These are phyloP conservation scores for Solanum chacoense DNA, from an alignment of 305 asterid species.

Conservation along the genomic window DNA sequence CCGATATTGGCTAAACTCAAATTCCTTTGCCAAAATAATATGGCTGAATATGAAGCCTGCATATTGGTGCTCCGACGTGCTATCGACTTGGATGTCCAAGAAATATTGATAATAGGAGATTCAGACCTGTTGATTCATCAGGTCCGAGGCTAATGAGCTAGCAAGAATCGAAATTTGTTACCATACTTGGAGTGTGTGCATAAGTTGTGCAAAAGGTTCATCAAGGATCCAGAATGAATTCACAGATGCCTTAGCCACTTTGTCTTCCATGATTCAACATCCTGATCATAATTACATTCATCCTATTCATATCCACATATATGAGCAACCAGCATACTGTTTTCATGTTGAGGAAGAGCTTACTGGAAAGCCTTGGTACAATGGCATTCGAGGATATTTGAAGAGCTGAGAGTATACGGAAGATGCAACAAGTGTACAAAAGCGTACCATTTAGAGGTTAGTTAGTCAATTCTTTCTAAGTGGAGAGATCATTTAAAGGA, in stretches of 20 bases:
- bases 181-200: background rate
- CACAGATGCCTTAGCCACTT: background rate
- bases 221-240: background rate
- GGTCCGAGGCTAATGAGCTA: background rate
- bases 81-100: too few species aligned
- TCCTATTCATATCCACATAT: background rate
- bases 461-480: too few species aligned
- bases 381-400: background rate
- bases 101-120: too few species aligned
- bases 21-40: too few species aligned
- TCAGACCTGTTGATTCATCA: background rate
- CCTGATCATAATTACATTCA: background rate
- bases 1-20: too few species aligned
- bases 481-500: too few species aligned
- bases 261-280: background rate
- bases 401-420: background rate
- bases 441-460: too few species aligned
- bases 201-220: background rate
- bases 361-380: background rate
- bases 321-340: background rate
- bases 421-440: background rate
- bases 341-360: background rate
- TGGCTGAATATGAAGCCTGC: background rate
- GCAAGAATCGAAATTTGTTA: too few species aligned
- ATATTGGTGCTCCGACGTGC: background rate